These are phyloP conservation scores for Fonsecaea pugnacius DNA, from an alignment of 2,329 filamentous ascomycete species.

Conservation along the genomic window DNA sequence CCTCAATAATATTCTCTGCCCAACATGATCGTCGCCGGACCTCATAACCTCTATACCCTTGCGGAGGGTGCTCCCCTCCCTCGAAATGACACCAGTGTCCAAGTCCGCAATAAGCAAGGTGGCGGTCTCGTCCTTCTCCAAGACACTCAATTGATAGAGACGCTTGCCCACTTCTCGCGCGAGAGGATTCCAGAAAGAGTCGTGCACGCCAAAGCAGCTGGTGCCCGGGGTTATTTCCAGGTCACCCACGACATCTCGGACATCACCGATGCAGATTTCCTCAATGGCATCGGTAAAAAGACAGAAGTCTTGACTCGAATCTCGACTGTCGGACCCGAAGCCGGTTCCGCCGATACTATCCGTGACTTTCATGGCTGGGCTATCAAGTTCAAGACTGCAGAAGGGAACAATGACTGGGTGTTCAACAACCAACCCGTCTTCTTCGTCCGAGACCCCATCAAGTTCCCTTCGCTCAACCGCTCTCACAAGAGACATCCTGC, in stretches of 20 bases:
- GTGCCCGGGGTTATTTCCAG: constrained; percentile 64
- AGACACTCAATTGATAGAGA: constrained; percentile 66
- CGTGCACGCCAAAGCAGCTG: constrained; percentile 64
- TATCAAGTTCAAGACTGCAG: constrained; percentile 58
- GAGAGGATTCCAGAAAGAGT: constrained; percentile 67
- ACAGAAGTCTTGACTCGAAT: constrained; percentile 54
- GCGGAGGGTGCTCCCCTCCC: constrained; percentile 31
- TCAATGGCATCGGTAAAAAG: constrained; percentile 60
- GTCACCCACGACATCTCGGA: constrained; percentile 63
- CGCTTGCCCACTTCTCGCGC: constrained; percentile 64
- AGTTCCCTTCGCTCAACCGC: constrained; percentile 75
- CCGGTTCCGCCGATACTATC: constrained; percentile 53
- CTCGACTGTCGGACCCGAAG: constrained; percentile 53
- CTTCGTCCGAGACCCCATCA: constrained; percentile 72
- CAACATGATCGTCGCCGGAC: constrained; percentile 34
- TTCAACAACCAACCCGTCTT: constrained; percentile 64
- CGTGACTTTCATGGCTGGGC: constrained; percentile 57
- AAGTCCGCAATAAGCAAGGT: constrained; percentile 24
- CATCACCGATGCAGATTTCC: constrained; percentile 60
- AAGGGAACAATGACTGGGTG: constrained; percentile 59
- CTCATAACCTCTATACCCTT: constrained; percentile 31
- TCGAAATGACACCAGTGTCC: constrained; percentile 32
- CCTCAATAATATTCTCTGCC: background rate
- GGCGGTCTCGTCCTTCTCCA: constrained; percentile 54
- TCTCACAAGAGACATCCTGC: constrained; percentile 75